These are phyloP conservation scores for Eutrema heterophyllum DNA, from an alignment of 345 rosid genomes.

Conservation along the genomic window DNA sequence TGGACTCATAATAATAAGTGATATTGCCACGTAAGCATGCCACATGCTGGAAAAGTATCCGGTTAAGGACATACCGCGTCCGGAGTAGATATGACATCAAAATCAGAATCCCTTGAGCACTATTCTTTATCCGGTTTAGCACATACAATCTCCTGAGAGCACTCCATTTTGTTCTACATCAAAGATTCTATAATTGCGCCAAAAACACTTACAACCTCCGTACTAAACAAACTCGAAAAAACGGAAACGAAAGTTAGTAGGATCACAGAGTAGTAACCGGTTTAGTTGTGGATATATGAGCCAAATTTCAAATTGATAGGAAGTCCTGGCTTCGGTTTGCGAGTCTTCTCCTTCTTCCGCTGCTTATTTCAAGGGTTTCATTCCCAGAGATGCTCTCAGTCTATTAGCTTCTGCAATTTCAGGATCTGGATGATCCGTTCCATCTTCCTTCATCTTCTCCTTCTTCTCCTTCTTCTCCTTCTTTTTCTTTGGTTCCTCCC, in stretches of 20 bases:
- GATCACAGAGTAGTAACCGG: background rate
- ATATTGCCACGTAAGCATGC: slow-evolving; percentile 5
- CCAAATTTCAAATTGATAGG: background rate
- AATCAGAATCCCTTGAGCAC: background rate
- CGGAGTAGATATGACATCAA: background rate
- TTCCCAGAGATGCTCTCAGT: slow-evolving; percentile 66
- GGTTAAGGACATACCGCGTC: background rate
- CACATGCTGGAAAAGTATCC: background rate
- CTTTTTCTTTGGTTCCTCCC: slow-evolving; percentile 63
- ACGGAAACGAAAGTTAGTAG: background rate
- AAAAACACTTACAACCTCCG: background rate
- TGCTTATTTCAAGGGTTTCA: slow-evolving; percentile 56
- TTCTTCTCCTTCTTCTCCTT: slow-evolving; percentile 76
- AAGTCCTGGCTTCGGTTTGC: background rate
- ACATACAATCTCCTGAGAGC: background rate
- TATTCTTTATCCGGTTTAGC: background rate
- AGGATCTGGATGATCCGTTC: slow-evolving; percentile 82
- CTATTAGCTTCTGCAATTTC: slow-evolving; percentile 90
- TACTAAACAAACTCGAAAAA: background rate
- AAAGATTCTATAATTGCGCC: background rate
- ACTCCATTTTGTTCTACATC: slow-evolving; percentile 9
- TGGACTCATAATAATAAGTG: background rate
- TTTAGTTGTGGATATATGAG: background rate
- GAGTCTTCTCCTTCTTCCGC: background rate
- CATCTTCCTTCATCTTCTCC: slow-evolving; percentile 69